Evolutionary conservation across 2,329 filamentous ascomycete genomes (phyloP), one percentile per base, ranked within the genome.

Genomic region (Ophiostoma angusticollis): DNA sequence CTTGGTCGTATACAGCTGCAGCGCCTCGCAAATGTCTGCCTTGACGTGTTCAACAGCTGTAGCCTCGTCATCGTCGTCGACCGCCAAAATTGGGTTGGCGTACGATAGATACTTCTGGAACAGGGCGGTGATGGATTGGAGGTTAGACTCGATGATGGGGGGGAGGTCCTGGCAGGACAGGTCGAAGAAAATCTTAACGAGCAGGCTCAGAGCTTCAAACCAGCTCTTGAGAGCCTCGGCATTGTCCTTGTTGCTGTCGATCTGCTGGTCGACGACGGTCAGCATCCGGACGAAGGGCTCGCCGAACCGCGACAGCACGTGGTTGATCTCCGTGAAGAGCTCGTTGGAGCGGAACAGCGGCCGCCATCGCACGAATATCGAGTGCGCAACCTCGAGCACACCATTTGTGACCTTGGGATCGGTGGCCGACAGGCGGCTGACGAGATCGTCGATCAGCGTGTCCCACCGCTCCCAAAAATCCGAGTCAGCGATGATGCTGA

Each of bases 391-490:
- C 61, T 94, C 86, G 44, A 98, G 68, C 14, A 98, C 91, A 49
- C 91, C 93, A 52, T 87, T 84, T 61, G 96, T 98, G 57, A 86
- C 71, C 48, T 80, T 78, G 43, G 80, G 76, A 57, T 96, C 83
- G 50, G 81, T 78, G 11, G 80, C 70, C 3, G 85, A 89, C 46
- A 98, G 74, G 34, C 87, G 79, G 35, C 80, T 84, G 49, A 94
- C 86, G 43, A 98, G 78, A 59, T 98, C 87, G 72, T 83, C 45
- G 12, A 49, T 18, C 44, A 98, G 70, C n/a, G 87, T 94, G 54
- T 96, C 83, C 91, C 91, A 98, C 53, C 82, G 73, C 59, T 82
- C 71, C 80, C 83, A 98, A 61, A 98, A 98, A 59, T 98, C 91
- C 49, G 87, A 96, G 61, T 96, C 89, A 44, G 91, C 91, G 53